Conservation (phyloP, 768 basidiomycete genomes). For the Termitomyces sp. region DNA sequence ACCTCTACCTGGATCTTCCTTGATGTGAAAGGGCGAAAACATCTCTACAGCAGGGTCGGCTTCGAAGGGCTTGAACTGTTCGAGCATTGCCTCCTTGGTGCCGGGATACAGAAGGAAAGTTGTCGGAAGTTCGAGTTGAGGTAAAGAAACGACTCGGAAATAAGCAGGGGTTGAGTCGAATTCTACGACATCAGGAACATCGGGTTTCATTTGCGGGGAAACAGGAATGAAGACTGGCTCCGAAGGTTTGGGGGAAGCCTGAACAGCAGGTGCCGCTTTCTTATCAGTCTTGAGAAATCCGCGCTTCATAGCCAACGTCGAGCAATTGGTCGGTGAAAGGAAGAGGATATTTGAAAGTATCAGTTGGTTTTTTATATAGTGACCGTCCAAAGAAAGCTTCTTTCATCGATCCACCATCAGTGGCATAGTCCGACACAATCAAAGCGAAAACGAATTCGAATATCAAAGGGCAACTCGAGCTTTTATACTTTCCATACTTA, state of each 20-base stretch:
- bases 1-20: conserved; percentile 10
- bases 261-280: neutral
- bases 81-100: neutral
- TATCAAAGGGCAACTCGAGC: too few relatives aligned
- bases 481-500: too few relatives aligned
- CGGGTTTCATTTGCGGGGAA: too few relatives aligned
- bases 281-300: neutral
- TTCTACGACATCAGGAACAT: neutral
- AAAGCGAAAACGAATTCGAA: too few relatives aligned
- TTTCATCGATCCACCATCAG: neutral
- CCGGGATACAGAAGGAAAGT: neutral
- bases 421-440: neutral
- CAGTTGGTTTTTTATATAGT: neutral
- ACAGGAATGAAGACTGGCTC: too few relatives aligned
- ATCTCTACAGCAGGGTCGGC: too few relatives aligned
- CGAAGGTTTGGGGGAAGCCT: neutral
- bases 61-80: neutral
- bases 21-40: neutral
- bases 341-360: neutral
- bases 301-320: neutral
- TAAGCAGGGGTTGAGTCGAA: neutral
- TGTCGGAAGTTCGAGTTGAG: neutral
- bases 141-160: neutral
- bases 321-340: neutral
- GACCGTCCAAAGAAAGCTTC: too few relatives aligned